Conservation (phyloP, 2,329 filamentous ascomycete species). For the Diaporthe sp. region DNA sequence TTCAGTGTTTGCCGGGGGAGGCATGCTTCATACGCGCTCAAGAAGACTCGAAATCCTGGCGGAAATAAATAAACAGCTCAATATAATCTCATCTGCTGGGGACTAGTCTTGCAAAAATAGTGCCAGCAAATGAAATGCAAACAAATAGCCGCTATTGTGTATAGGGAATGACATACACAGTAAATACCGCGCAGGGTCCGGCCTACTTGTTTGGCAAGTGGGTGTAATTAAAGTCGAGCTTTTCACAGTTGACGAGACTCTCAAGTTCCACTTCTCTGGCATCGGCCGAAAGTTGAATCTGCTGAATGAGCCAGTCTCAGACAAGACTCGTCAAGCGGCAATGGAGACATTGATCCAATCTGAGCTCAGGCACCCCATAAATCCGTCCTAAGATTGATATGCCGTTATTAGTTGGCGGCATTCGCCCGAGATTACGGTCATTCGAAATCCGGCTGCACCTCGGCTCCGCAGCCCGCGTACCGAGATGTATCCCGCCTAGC, state of each 20-base stretch:
- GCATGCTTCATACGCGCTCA: constrained; percentile 22
- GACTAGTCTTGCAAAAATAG: constrained; percentile 1
- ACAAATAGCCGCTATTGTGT: background rate
- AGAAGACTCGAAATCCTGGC: background rate
- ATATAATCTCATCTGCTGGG: constrained; percentile 9
- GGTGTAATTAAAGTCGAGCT: constrained; percentile 1
- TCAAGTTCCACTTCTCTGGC: constrained; percentile 24
- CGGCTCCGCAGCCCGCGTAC: constrained; percentile 26
- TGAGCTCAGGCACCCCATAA: constrained; percentile 3
- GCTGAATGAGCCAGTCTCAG: constrained; percentile 25
- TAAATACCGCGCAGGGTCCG: background rate
- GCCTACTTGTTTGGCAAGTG: background rate
- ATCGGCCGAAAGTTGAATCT: constrained; percentile 26
- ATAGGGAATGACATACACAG: background rate
- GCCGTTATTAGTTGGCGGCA: constrained; percentile 18
- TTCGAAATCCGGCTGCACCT: constrained; percentile 21
- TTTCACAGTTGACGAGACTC: constrained; percentile 1
- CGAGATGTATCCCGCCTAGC: constrained; percentile 19
- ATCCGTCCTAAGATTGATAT: background rate
- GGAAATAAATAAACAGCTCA: background rate
- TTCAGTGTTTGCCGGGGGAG: background rate
- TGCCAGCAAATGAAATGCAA: background rate
- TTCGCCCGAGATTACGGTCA: constrained; percentile 28
- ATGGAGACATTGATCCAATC: constrained; percentile 19
- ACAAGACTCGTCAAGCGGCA: constrained; percentile 9